Evolutionary conservation across 1,139 yeast genomes (phyloP).

Genomic region (Magnusiomyces suaveolens): DNA sequence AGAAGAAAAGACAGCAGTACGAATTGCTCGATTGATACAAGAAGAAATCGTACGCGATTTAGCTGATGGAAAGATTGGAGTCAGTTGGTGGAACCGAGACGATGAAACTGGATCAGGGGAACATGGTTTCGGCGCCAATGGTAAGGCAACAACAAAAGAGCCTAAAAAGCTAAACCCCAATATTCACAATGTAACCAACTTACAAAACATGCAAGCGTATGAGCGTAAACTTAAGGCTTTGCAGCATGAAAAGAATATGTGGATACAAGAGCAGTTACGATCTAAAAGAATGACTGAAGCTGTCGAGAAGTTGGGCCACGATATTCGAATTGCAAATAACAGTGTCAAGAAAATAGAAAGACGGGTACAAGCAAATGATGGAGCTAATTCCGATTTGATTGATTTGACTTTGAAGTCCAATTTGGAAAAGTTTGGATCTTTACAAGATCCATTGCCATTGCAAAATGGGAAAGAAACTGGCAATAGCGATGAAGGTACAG

Average conservation of each 20-base stretch:
- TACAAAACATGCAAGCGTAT: constrained; percentile 39
- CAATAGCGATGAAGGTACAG: constrained; percentile 6
- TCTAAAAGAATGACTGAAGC: constrained; percentile 5
- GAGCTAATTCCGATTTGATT: not conserved
- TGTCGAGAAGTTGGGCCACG: not conserved
- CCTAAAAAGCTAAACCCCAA: constrained; percentile 36
- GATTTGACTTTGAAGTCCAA: not conserved
- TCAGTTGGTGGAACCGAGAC: constrained; percentile 51
- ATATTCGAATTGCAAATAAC: not conserved
- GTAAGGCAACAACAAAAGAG: not conserved
- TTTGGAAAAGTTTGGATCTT: not conserved
- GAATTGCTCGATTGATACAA: constrained; percentile 49
- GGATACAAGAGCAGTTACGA: constrained; percentile 30
- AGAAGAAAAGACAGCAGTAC: constrained; percentile 25
- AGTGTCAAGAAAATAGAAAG: not conserved
- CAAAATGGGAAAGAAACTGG: constrained; percentile 14
- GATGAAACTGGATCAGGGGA: constrained; percentile 17
- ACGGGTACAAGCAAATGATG: not conserved
- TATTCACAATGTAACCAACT: constrained; percentile 46
- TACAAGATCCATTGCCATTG: constrained; percentile 22
- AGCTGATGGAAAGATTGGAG: constrained; percentile 47
- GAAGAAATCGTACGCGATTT: constrained; percentile 56
- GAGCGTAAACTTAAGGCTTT: constrained; percentile 39
- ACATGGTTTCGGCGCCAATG: not conserved
- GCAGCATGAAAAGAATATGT: constrained; percentile 40